Evolutionary conservation across 768 basidiomycete genomes (phyloP), one percentile per base, ranked within the genome.

Genomic region (Suillus discolor): DNA sequence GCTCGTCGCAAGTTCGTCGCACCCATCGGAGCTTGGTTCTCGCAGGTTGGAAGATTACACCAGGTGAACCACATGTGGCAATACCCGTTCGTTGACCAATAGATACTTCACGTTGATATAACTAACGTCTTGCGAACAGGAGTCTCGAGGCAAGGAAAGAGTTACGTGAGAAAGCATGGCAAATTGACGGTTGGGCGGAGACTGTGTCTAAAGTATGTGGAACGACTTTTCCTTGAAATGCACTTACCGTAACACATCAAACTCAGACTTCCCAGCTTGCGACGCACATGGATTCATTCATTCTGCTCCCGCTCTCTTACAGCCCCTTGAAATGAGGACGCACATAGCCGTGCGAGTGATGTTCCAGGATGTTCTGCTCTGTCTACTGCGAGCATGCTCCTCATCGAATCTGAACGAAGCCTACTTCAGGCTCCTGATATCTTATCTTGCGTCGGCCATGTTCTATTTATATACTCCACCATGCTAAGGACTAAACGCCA

Each of bases 1-100:
- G 97, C 97, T 13, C 88, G 97, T 61, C 85, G 90, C 67, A 89
- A 91, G 75, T 92, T 92, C 72, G 90, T 97, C 63, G 86, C 87
- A 65, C 96, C 93, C 53, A 86, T 93, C 15, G 94, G 93, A 36
- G 92, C 92, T n/a, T 95, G 93, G 93, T 96, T 93, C 79, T 91
- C 92, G 64, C 93, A 94, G 76, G 83, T 93, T 57, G 93, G 93
- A 61, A 85, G 90, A 57, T 81, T 94, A 62, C 91, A 94, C 73
- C 86, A 93, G 69, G 97, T 97, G 9, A 93, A 98, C 75, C 97
- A 98, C 79, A 86, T 98, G 80, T 99, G 97, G 97, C 96, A 98
- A 79, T 97, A 97, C 75, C 89, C 89, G 93, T 94, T 72, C 74
- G 89, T 60, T 84, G 66, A 65, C 55, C 57, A 13, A 31, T 6